These are phyloP conservation scores for Quercus bicolor DNA, from an alignment of 306 rosid species.

Conservation along the genomic window DNA sequence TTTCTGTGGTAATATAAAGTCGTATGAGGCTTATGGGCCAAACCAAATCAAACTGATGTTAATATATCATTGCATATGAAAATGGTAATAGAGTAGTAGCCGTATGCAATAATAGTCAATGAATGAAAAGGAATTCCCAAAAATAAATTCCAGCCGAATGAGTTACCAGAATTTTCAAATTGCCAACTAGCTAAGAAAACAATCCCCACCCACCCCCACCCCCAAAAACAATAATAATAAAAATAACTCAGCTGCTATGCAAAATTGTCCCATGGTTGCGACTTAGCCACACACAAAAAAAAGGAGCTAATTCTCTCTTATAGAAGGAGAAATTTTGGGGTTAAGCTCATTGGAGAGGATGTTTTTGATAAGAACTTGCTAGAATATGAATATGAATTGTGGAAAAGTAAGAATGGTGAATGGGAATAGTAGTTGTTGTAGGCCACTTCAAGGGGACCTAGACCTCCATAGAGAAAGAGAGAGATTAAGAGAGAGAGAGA, in stretches of 20 bases:
- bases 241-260: not conserved
- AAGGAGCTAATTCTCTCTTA: not conserved
- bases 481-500: no score
- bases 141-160: not conserved
- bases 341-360: no score
- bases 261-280: not conserved
- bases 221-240: no score
- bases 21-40: not conserved
- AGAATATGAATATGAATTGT: no score
- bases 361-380: no score
- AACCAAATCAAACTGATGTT: not conserved
- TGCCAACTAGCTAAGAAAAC: not conserved
- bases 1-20: conserved; percentile 48
- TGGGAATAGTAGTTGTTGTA: no score
- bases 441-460: no score
- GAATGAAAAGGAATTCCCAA: not conserved
- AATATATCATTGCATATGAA: not conserved
- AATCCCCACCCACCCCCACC: not conserved
- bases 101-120: not conserved
- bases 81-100: not conserved
- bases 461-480: no score
- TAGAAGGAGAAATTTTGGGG: no score
- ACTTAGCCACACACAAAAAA: not conserved
- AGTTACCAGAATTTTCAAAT: not conserved
- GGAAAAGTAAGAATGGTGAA: no score